phyloP scores from a whole-genome alignment of 2,329 filamentous ascomycete genomes.

The Arthrobotrys conoides region DNA sequence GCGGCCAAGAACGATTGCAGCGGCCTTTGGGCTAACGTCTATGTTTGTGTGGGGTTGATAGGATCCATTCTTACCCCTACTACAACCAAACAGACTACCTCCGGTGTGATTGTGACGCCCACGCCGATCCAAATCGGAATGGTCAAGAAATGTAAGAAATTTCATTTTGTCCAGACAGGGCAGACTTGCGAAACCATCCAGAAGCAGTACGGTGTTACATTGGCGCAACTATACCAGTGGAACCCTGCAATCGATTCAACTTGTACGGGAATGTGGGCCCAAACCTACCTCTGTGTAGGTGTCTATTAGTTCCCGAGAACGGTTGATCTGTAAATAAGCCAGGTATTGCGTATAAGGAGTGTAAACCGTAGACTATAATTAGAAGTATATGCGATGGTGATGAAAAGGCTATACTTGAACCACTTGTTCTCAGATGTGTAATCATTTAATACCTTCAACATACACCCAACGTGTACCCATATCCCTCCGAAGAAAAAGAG shows the following conservation, averaged over 20 bases:
- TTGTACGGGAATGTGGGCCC: constrained; percentile 33
- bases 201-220: constrained; percentile 15
- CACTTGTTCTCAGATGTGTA: no score
- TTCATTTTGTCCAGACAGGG: constrained; percentile 23
- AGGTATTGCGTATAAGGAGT: no score
- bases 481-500: no score
- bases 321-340: not conserved
- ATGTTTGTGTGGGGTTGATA: constrained; percentile 37
- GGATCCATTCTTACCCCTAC: constrained; percentile 7
- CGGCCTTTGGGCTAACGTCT: constrained; percentile 29
- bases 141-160: constrained; percentile 38
- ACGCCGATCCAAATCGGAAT: constrained; percentile 19
- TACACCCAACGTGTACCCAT: no score
- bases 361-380: not conserved
- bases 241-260: constrained; percentile 14
- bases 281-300: constrained; percentile 29
- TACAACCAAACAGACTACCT: constrained; percentile 6
- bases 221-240: constrained; percentile 24
- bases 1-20: constrained; percentile 26
- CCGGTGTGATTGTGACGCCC: constrained; percentile 22
- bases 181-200: constrained; percentile 22
- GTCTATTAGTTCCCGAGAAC: not conserved
- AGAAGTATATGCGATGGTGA: no score
- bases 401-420: no score
- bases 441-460: no score